Percentiles rank a stretch among this genome's conserved stretches.
Evolutionary conservation across 805 yeast genomes (phyloP).

Genomic region (Maudiozyma bulderi): DNA sequence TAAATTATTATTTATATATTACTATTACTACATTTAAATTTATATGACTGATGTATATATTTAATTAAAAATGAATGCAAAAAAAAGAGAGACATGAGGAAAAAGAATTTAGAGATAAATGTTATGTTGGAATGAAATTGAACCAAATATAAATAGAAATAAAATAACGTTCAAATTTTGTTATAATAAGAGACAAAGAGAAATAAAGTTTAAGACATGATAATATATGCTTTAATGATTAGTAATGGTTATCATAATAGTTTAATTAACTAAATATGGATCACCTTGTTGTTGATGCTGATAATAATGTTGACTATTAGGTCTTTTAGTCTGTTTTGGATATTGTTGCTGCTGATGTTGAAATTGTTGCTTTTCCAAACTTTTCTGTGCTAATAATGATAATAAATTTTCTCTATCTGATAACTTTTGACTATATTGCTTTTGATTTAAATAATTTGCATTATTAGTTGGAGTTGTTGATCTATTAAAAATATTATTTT

Average conservation of each 20-base stretch:
- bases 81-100: neutral
- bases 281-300: conserved; percentile 11
- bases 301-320: conserved; percentile 5
- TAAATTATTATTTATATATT: neutral
- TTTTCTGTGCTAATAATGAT: conserved; percentile 14
- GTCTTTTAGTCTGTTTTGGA: conserved; percentile 5
- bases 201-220: neutral
- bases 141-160: neutral
- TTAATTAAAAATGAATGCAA: neutral
- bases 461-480: conserved; percentile 1
- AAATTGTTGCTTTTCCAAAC: conserved; percentile 16
- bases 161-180: neutral
- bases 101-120: neutral
- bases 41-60: neutral
- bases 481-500: neutral
- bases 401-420: conserved; percentile 13
- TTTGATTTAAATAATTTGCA: neutral
- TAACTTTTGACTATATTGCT: neutral
- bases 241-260: neutral
- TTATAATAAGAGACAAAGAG: neutral
- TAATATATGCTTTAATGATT: neutral
- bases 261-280: conserved; percentile 12
- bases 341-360: conserved; percentile 9
- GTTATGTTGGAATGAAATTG: neutral
- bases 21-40: neutral